Conservation (phyloP, 352 stramenopile genomes). For the Globisporangium takayamanum region DNA sequence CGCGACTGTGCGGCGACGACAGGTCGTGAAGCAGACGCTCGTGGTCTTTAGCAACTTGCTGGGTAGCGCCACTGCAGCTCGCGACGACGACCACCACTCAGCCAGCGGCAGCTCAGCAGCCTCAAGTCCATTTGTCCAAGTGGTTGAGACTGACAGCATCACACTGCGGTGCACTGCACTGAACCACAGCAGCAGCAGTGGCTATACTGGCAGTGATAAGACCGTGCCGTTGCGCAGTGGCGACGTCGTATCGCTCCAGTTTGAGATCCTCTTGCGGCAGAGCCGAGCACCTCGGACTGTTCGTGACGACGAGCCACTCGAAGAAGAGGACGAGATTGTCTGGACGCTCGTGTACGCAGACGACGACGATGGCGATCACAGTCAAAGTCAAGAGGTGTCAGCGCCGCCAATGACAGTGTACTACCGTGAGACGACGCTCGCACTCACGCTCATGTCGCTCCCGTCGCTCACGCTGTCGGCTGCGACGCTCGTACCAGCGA, state of each 20-base stretch:
- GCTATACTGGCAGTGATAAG: not conserved
- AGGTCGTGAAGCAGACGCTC: conserved; percentile 22
- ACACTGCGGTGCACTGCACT: conserved; percentile 13
- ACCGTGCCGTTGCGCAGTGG: conserved; percentile 25
- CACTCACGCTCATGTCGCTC: conserved; percentile 38
- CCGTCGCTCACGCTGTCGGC: conserved; percentile 41
- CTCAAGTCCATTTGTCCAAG: not conserved
- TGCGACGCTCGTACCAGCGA: conserved; percentile 31
- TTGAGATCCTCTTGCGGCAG: conserved; percentile 27
- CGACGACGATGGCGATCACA: not conserved
- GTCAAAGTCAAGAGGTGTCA: not conserved
- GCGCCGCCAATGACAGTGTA: conserved; percentile 14
- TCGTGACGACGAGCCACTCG: conserved; percentile 9
- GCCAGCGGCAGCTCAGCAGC: not conserved
- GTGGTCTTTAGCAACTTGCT: conserved; percentile 43
- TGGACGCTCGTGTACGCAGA: conserved; percentile 59
- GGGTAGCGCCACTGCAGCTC: too few species aligned
- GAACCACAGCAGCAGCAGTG: not conserved
- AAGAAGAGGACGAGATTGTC: conserved; percentile 42
- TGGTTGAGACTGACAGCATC: conserved; percentile 17
- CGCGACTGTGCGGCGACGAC: conserved; percentile 25
- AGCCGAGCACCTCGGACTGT: conserved; percentile 1
- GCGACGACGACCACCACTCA: too few species aligned
- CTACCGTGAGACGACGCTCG: conserved; percentile 49
- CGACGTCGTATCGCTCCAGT: conserved; percentile 29